These are phyloP conservation scores for Penicillium thymicola DNA, from an alignment of 2,329 filamentous ascomycete species.

Conservation along the genomic window DNA sequence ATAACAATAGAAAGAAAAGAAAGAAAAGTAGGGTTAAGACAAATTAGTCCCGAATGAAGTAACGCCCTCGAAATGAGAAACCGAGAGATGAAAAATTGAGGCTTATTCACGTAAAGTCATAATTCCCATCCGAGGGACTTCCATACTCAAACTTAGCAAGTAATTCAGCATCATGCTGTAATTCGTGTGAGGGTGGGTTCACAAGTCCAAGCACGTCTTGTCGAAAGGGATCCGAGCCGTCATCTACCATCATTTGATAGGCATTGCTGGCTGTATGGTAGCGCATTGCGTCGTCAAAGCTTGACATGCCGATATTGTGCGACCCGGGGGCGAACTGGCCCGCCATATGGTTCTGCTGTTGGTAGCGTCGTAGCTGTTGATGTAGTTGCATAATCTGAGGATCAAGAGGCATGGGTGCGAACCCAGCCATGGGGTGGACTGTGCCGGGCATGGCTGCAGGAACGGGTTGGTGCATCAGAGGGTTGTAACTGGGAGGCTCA, in stretches of 20 bases:
- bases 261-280: slow-evolving; percentile 37
- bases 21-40: slow-evolving; percentile 3
- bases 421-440: slow-evolving; percentile 41
- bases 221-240: slow-evolving; percentile 38
- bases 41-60: slow-evolving; percentile 4
- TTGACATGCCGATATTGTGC: slow-evolving; percentile 31
- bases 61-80: neutral
- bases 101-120: slow-evolving; percentile 31
- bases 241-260: slow-evolving; percentile 44
- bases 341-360: slow-evolving; percentile 36
- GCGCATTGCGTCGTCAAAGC: slow-evolving; percentile 40
- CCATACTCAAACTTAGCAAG: slow-evolving; percentile 41
- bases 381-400: slow-evolving; percentile 58
- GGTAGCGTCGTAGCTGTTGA: slow-evolving; percentile 42
- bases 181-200: slow-evolving; percentile 37
- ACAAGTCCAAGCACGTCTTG: slow-evolving; percentile 40
- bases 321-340: slow-evolving; percentile 34
- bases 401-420: slow-evolving; percentile 56
- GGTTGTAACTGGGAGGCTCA: slow-evolving; percentile 28
- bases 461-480: slow-evolving; percentile 30
- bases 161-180: slow-evolving; percentile 42
- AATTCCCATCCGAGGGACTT: slow-evolving; percentile 36
- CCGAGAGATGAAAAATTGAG: slow-evolving; percentile 18
- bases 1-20: neutral
- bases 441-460: slow-evolving; percentile 34